Percentiles rank a stretch among this genome's conserved stretches.
Evolutionary conservation across 2,329 filamentous ascomycete genomes (phyloP).

Genomic region (Ophiostoma ulmi): DNA sequence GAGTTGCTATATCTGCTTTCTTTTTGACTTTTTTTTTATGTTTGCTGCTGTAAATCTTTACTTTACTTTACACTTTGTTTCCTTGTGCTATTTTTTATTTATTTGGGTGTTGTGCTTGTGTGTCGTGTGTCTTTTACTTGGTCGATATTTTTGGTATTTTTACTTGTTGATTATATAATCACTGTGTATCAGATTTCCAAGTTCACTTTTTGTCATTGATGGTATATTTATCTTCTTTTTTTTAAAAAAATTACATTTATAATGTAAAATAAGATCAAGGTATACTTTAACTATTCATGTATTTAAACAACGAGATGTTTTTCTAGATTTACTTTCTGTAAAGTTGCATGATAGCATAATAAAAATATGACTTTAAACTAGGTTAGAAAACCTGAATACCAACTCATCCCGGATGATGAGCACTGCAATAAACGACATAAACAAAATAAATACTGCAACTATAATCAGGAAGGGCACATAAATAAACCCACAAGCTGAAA

Average conservation of each 20-base stretch:
- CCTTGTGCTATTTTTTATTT: background rate
- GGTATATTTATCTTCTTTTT: background rate
- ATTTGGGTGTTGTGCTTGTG: background rate
- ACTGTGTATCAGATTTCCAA: background rate
- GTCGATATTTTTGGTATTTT: background rate
- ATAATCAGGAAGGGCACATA: too few relatives aligned
- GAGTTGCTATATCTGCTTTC: conserved; percentile 19
- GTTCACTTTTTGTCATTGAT: background rate
- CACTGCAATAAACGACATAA: too few relatives aligned
- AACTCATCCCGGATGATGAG: too few relatives aligned
- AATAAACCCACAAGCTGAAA: background rate
- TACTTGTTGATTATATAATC: background rate
- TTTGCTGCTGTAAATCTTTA: background rate
- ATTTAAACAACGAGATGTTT: too few relatives aligned
- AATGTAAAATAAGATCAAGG: too few relatives aligned
- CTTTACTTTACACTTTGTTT: background rate
- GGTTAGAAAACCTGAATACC: too few relatives aligned
- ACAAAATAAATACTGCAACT: too few relatives aligned
- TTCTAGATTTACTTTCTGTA: too few relatives aligned
- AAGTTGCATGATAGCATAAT: too few relatives aligned
- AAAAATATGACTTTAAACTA: too few relatives aligned
- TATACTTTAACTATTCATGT: too few relatives aligned
- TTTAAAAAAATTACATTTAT: background rate
- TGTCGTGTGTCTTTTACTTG: background rate
- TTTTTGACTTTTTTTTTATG: conserved; percentile 15